Conservation (phyloP, 306 rosid genomes). For the Begonia masoniana region DNA sequence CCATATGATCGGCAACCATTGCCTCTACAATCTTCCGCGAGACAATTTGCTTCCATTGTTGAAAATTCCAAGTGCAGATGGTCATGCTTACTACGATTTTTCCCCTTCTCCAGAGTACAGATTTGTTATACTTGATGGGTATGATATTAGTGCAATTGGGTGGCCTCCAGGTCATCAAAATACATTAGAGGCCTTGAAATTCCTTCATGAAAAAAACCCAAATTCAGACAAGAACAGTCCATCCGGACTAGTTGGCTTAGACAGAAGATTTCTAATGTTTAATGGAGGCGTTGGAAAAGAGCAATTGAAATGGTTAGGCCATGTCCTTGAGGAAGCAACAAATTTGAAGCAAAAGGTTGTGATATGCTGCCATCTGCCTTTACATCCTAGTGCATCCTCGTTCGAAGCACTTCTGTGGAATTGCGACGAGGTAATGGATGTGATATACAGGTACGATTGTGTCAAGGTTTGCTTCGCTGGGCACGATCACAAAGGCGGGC, state of each 20-base stretch:
- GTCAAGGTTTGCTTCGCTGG: conserved; percentile 79
- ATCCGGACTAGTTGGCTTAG: conserved; percentile 45
- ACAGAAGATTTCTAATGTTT: conserved; percentile 85
- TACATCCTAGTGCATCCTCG: conserved; percentile 54
- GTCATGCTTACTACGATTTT: conserved; percentile 67
- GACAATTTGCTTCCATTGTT: conserved; percentile 53
- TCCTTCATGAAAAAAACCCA: conserved; percentile 67
- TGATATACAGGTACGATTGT: conserved; percentile 57
- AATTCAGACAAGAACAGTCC: conserved; percentile 81
- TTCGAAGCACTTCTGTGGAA: conserved; percentile 75
- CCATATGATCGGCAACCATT: conserved; percentile 90
- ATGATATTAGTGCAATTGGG: conserved; percentile 81
- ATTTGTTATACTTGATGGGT: conserved; percentile 76
- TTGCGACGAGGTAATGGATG: conserved; percentile 60
- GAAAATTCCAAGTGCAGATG: conserved; percentile 32
- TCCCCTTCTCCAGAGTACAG: conserved; percentile 58
- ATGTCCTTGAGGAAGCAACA: conserved; percentile 56
- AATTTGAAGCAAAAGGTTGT: conserved; percentile 56
- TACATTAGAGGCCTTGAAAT: conserved; percentile 42
- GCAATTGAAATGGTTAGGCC: conserved; percentile 70
- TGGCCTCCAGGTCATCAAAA: conserved; percentile 77
- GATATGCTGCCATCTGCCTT: conserved; percentile 71
- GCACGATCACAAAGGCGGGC: conserved; percentile 87
- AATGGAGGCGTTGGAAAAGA: conserved; percentile 83
- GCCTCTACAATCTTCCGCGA: conserved; percentile 93